Conservation (phyloP, 352 stramenopile species). For the Thraustotheca clavata region DNA sequence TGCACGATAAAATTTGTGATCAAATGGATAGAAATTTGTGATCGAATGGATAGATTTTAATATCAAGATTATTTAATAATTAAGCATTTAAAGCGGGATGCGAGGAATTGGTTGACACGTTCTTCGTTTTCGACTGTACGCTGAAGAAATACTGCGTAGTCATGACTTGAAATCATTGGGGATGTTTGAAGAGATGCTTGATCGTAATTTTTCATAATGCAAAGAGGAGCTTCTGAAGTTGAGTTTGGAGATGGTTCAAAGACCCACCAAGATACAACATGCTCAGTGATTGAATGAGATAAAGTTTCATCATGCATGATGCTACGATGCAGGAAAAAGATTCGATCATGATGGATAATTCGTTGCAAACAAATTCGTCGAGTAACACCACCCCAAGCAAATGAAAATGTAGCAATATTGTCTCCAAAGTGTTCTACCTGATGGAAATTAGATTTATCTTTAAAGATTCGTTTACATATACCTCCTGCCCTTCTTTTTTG, state of each 20-base stretch:
- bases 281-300: neutral
- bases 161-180: neutral
- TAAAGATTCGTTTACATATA: neutral
- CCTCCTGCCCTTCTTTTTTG: neutral
- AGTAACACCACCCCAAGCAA: neutral
- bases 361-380: neutral
- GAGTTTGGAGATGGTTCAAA: slow-evolving; percentile 2
- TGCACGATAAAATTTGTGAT: too few species aligned
- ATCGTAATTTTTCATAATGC: neutral
- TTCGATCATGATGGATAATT: neutral
- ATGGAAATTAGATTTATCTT: neutral
- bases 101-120: neutral
- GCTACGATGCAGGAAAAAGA: slow-evolving; percentile 2
- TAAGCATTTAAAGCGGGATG: neutral
- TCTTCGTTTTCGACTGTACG: neutral
- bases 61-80: slow-evolving; percentile 2
- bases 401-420: neutral
- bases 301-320: slow-evolving; percentile 10
- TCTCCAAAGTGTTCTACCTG: slow-evolving; percentile 3
- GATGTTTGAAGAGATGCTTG: neutral
- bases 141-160: slow-evolving; percentile 1
- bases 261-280: neutral
- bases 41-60: too few species aligned
- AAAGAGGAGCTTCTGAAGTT: neutral
- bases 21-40: too few species aligned